Base-by-base conservation (phyloP, 148 eudicot genomes). In the Suaeda aralocaspica region DNA sequence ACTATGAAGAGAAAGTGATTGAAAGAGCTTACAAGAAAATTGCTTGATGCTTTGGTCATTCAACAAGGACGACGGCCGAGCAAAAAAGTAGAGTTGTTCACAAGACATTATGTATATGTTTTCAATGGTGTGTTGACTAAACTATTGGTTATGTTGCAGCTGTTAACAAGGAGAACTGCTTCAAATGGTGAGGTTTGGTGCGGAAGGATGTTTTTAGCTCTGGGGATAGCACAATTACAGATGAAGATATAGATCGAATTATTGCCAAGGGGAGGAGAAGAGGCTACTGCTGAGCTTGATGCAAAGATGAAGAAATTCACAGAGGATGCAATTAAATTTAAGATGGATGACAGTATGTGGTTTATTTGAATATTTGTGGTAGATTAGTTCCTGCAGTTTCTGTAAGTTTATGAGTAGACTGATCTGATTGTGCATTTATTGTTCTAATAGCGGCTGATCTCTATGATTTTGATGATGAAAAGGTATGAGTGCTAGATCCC, bases 181-280 rank as follows among this genome's bases (percentile, higher is more conserved):
- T 42, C 99, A 94, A 85, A 94, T 94, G 99, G 99, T 94, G 90
- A 89, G 99, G 75, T 94, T 82, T 82, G 99, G 99, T 74, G 99
- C 99, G 72, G 99, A 94, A 82, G 91, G 91, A n/a, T 97, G 99
- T 94, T 77, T 94, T 94, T 72, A 94, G 99, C 71, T 91, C 99
- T 59, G 95, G 95, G 45, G 99, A 94, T 64, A 91, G 96, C 87
- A 93, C 98, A 63, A 93, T 91, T 64, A 93, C 98, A 12, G 98
- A 93, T 78, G 98, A 93, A 70, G 98, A 93, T 78, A 83, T 93
- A 57, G 98, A 93, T 76, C 85, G 98, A 42, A 93, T 91, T 9
- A 93, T 93, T 78, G 98, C 98, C 29, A 93, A 91, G 84, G 98
- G n/a, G n/a, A n/a, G n/a, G 98, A 83, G 96, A 93, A 83, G 97